These are phyloP conservation scores for Bryoerythrophyllum caledonicum DNA, from an alignment of 225 moss, liverwort and hornwort species.

Conservation along the genomic window DNA sequence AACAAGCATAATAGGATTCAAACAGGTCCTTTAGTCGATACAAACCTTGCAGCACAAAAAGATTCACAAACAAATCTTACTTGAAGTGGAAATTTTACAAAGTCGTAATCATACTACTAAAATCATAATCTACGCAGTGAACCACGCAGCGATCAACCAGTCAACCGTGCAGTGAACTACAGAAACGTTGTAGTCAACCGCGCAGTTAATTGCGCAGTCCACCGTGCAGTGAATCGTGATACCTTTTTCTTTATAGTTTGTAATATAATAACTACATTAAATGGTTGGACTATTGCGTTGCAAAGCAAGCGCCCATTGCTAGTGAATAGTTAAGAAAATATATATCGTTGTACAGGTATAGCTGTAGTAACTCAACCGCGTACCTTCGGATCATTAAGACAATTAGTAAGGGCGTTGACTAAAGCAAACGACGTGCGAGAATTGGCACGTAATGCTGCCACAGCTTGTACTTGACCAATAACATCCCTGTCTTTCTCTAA, in stretches of 20 bases:
- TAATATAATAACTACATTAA: too few species aligned
- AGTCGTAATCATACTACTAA: not conserved
- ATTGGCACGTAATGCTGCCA: constrained; percentile 79
- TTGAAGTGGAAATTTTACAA: not conserved
- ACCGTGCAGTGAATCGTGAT: too few species aligned
- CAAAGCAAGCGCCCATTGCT: too few species aligned
- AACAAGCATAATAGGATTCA: not conserved
- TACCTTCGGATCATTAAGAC: constrained; percentile 89
- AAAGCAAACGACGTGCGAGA: constrained; percentile 85
- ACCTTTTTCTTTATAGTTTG: too few species aligned
- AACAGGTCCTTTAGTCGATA: not conserved
- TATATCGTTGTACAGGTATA: not conserved
- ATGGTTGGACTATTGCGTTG: too few species aligned
- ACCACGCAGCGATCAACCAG: too few species aligned
- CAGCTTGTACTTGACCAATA: constrained; percentile 91
- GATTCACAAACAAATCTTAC: not conserved
- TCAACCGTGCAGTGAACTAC: too few species aligned
- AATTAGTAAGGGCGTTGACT: constrained; percentile 80
- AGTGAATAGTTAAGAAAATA: not conserved
- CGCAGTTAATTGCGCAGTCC: too few species aligned
- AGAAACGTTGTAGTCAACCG: too few species aligned
- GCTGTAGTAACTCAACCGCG: not conserved
- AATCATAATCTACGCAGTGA: too few species aligned
- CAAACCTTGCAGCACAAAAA: constrained; percentile 17
- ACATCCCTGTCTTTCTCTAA: constrained; percentile 99